Percentiles rank a stretch among this genome's conserved stretches.
These are phyloP conservation scores for Setaria viridis DNA, from an alignment of 202 grass and related monocot genomes.

Conservation along the genomic window DNA sequence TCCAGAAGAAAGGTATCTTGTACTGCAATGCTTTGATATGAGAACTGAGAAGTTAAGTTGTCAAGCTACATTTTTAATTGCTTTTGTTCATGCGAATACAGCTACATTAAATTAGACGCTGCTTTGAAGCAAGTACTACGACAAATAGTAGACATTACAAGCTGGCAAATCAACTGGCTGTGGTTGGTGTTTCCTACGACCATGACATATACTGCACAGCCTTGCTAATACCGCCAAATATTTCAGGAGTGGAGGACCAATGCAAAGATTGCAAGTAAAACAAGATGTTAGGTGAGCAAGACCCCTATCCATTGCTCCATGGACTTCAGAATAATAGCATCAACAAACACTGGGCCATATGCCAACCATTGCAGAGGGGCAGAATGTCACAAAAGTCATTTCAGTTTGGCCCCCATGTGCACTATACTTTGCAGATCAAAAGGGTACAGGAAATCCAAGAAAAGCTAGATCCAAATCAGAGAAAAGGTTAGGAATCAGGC, in stretches of 20 bases:
- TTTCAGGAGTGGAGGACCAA: slow-evolving; percentile 1
- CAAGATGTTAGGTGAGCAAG: slow-evolving; percentile 52
- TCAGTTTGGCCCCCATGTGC: slow-evolving; percentile 57
- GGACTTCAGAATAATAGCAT: slow-evolving; percentile 39
- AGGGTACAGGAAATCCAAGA: slow-evolving; percentile 39
- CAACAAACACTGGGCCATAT: slow-evolving; percentile 41
- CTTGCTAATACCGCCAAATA: slow-evolving; percentile 58
- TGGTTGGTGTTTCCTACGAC: slow-evolving; percentile 30
- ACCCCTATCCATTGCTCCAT: slow-evolving; percentile 5
- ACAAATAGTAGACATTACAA: slow-evolving; percentile 12
- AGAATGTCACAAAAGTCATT: slow-evolving; percentile 42
- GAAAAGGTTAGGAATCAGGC: slow-evolving; percentile 22
- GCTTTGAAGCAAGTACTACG: slow-evolving; percentile 27
- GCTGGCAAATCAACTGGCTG: slow-evolving; percentile 4
- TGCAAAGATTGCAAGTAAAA: slow-evolving; percentile 51
- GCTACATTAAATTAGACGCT: slow-evolving; percentile 20
- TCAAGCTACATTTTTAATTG: neutral
- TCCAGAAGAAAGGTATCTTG: slow-evolving; percentile 11
- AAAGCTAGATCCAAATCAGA: slow-evolving; percentile 49
- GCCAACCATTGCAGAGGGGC: slow-evolving; percentile 35
- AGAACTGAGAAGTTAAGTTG: slow-evolving; percentile 10
- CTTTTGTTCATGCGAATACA: neutral
- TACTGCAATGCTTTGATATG: slow-evolving; percentile 19
- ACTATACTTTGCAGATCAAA: slow-evolving; percentile 45
- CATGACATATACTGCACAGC: slow-evolving; percentile 4